Evolutionary conservation across 371 early-diverging fungal species (phyloP), one percentile per base, ranked within the genome.

Genomic region (Mucor racemosus): DNA sequence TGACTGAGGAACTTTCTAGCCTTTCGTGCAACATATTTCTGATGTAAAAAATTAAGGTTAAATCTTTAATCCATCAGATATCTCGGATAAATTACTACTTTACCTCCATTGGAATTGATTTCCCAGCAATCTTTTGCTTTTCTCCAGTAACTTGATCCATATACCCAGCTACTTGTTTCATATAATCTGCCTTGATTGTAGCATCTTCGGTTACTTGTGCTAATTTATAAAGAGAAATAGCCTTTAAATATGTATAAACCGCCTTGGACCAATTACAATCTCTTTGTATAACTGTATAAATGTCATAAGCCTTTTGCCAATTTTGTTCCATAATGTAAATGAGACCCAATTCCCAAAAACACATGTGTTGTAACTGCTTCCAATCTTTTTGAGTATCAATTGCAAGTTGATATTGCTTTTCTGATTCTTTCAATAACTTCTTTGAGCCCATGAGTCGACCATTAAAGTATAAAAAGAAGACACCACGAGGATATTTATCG

Each of bases 181-280:
- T 39, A 35, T 60, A 56, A 9, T 64, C 54, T 34, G 65, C 62
- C 40, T 67, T 71, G 1, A 35, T 64, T 10, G 66, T 50, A 35
- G 26, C 60, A 15, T 68, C 58, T 10, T 44, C 33, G 19, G 58
- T 56, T 17, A 70, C 58, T 4, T 62, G 36, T 0, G 64, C 64
- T 4, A 61, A 31, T 66, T 72, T 68, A 36, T 87, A 89, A 41
- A 91, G 62, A 19, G 77, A 81, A 13, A 85, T 62, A 0, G 89
- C 93, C 13, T 82, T 83, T 11, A 86, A 68, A 63, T 92, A 94
- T 0, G 80, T 74, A 74, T 91, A 92, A 5, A 89, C 87, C 4
- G 93, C 89, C 68, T 87, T 87, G 67, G 89, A 87, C 94, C 94
- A 94, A 62, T 88, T 86, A 72, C 89, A 91, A 58, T 93, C 93